Evolutionary conservation across 202 grass and related monocot genomes (phyloP).

Genomic region (Brachypodium distachyon): DNA sequence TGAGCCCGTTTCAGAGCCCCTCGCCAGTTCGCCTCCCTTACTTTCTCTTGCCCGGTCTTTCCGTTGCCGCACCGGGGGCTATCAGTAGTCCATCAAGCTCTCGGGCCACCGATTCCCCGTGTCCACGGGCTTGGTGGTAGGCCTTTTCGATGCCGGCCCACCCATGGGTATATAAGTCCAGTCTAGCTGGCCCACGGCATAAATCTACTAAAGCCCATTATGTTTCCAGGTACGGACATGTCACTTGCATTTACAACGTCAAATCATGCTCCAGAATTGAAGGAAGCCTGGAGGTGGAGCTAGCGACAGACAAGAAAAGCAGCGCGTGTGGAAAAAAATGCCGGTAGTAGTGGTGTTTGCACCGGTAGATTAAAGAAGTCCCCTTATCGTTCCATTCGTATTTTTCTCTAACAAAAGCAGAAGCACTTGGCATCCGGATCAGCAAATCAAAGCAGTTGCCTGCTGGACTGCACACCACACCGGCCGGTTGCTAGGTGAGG

Average conservation of each 20-base stretch:
- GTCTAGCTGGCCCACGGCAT: no score
- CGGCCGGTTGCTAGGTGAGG: neutral
- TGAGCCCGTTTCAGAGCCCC: no score
- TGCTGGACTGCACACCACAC: neutral
- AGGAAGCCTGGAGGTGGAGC: neutral
- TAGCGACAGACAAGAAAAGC: neutral
- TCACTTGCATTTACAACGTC: neutral
- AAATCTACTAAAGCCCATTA: no score
- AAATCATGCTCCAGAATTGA: neutral
- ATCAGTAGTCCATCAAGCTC: no score
- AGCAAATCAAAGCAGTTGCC: neutral
- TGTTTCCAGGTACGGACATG: no score
- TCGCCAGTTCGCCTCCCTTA: no score
- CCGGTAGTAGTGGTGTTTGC: neutral
- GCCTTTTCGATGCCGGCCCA: no score
- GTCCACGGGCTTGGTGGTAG: no score
- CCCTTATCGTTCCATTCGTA: slow-evolving; percentile 16
- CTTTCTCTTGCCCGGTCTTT: no score
- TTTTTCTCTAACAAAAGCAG: neutral
- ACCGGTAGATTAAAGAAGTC: neutral
- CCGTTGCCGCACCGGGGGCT: no score
- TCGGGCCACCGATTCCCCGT: no score
- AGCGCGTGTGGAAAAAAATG: neutral
- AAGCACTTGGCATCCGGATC: neutral
- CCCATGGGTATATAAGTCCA: no score